Conservation (phyloP, 1,139 yeast genomes). For the Petasospora rhodanensis region DNA sequence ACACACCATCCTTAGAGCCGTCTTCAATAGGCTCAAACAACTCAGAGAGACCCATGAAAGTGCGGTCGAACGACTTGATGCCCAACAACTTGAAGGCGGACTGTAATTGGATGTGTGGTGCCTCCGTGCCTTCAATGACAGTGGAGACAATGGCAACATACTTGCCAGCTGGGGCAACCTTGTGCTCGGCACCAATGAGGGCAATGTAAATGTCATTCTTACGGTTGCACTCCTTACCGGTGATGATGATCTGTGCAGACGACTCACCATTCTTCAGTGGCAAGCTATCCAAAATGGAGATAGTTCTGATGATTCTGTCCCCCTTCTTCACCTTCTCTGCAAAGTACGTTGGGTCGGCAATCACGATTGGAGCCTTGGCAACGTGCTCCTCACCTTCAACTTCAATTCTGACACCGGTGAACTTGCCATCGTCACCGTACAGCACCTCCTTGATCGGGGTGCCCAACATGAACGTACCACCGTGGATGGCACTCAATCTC, state of each 20-base stretch:
- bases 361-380: slow-evolving; percentile 89
- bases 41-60: slow-evolving; percentile 92
- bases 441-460: slow-evolving; percentile 85
- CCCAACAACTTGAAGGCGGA: slow-evolving; percentile 94
- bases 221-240: slow-evolving; percentile 92
- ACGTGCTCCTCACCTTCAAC: slow-evolving; percentile 53
- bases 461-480: slow-evolving; percentile 98
- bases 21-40: slow-evolving; percentile 82
- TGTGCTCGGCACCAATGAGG: slow-evolving; percentile 82
- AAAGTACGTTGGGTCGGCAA: slow-evolving; percentile 98
- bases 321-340: slow-evolving; percentile 84
- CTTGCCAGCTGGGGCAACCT: slow-evolving; percentile 87
- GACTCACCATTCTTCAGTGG: slow-evolving; percentile 81
- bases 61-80: slow-evolving; percentile 40
- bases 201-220: slow-evolving; percentile 95
- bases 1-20: slow-evolving; percentile 77
- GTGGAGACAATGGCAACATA: slow-evolving; percentile 93
- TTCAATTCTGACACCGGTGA: slow-evolving; percentile 40
- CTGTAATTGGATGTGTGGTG: slow-evolving; percentile 91
- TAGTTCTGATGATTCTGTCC: slow-evolving; percentile 86
- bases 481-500: slow-evolving; percentile 92
- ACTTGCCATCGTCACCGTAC: slow-evolving; percentile 8
- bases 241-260: slow-evolving; percentile 90
- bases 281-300: slow-evolving; percentile 85
- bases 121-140: slow-evolving; percentile 87